Percentiles rank a stretch among this genome's conserved stretches.
phyloP scores from a whole-genome alignment of 1,284 basidiomycete species.

The Sanghuangporus weigelae region DNA sequence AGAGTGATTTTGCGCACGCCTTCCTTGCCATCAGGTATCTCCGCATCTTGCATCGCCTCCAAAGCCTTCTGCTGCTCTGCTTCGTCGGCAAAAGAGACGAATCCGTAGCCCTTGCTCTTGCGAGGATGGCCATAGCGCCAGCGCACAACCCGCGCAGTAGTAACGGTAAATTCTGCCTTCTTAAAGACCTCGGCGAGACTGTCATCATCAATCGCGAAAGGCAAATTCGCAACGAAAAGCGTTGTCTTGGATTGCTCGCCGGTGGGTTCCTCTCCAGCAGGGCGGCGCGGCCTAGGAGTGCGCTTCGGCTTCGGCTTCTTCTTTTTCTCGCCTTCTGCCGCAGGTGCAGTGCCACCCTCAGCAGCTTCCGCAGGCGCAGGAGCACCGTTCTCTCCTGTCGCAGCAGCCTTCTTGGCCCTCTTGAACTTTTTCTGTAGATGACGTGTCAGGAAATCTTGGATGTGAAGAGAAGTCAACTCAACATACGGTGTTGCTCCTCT shows the following conservation, averaged over 20 bases:
- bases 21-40: conserved; percentile 53
- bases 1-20: conserved; percentile 64
- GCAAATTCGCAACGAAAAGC: conserved; percentile 93
- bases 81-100: conserved; percentile 84
- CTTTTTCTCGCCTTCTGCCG: conserved; percentile 35
- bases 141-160: conserved; percentile 82
- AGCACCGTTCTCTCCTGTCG: conserved; percentile 34
- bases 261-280: conserved; percentile 68
- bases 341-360: conserved; percentile 27
- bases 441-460: conserved; percentile 16
- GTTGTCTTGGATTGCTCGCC: conserved; percentile 82
- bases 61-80: conserved; percentile 85
- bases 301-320: conserved; percentile 51
- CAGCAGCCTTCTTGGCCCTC: conserved; percentile 27
- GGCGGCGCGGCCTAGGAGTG: conserved; percentile 50
- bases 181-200: conserved; percentile 75
- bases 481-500: conserved; percentile 64
- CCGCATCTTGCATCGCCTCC: conserved; percentile 73
- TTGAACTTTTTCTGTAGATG: conserved; percentile 48
- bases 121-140: conserved; percentile 75
- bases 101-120: conserved; percentile 91
- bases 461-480: conserved; percentile 16
- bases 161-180: conserved; percentile 73
- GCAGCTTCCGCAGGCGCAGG: conserved; percentile 29
- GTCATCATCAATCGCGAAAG: conserved; percentile 84